Percentiles rank a stretch among this genome's conserved stretches.
Evolutionary conservation across 331 rosid genomes (phyloP).

Genomic region (Cydonia oblonga): DNA sequence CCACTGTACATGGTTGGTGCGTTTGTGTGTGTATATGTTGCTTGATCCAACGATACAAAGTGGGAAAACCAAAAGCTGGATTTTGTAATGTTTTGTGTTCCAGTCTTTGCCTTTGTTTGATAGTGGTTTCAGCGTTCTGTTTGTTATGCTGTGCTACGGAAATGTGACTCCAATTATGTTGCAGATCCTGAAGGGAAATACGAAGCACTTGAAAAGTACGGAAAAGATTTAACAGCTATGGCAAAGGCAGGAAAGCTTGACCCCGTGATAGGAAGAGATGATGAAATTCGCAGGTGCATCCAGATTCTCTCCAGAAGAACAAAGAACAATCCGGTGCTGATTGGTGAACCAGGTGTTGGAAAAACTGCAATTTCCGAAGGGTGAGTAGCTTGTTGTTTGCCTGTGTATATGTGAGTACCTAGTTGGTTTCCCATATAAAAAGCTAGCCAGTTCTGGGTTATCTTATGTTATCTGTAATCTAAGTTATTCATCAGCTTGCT

Average conservation of each 20-base stretch:
- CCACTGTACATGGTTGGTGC: neutral
- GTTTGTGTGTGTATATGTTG: neutral
- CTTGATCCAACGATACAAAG: neutral
- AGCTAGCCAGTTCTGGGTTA: neutral
- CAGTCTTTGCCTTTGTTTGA: neutral
- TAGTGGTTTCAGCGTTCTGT: neutral
- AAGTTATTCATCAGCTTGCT: neutral
- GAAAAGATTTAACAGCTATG: constrained; percentile 96
- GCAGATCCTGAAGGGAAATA: constrained; percentile 99
- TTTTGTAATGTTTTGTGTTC: neutral
- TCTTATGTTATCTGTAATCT: neutral
- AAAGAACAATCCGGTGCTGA: constrained; percentile 93
- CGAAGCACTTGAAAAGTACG: constrained; percentile 89
- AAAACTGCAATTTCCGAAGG: constrained; percentile 99
- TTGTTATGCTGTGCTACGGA: neutral
- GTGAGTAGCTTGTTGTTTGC: constrained; percentile 29
- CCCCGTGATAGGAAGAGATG: constrained; percentile 99
- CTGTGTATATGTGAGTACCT: neutral
- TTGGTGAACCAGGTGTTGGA: constrained; percentile 99
- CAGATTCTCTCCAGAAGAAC: constrained; percentile 99
- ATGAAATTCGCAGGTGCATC: constrained; percentile 97
- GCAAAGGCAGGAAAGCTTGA: constrained; percentile 93
- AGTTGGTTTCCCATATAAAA: neutral
- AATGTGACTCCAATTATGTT: constrained; percentile 4
- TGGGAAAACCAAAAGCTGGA: neutral